Percentiles rank a stretch among this genome's conserved stretches.
These are phyloP conservation scores for Aurantiochytrium sp. DNA, from an alignment of 108 stramenopile genomes.

Conservation along the genomic window DNA sequence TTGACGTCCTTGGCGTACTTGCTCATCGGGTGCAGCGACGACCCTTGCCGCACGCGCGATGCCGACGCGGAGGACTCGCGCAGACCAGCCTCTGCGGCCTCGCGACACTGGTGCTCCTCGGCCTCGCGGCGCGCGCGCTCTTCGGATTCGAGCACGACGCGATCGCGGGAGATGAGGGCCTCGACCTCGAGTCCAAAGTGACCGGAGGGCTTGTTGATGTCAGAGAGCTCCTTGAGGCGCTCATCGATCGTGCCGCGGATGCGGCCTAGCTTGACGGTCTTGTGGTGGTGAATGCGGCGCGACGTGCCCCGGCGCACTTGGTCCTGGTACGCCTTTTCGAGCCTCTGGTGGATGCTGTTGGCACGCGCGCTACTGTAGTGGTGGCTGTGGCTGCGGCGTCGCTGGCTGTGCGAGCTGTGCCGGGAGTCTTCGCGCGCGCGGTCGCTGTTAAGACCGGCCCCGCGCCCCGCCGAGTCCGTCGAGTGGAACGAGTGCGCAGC, in stretches of 20 bases:
- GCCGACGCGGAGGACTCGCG: neutral
- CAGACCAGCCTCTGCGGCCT: too few species aligned
- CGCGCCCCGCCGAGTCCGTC: too few species aligned
- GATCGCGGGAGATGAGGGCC: neutral
- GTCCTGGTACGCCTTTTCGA: conserved; percentile 1
- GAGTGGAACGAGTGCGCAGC: neutral
- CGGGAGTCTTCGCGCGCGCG: neutral
- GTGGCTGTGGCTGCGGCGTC: neutral
- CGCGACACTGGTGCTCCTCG: too few species aligned
- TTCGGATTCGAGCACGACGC: neutral
- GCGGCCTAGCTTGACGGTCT: neutral
- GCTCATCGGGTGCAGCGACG: neutral
- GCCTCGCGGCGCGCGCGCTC: neutral
- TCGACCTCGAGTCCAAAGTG: neutral
- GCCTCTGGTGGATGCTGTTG: neutral
- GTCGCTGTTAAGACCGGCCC: neutral
- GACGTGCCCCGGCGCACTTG: conserved; percentile 1
- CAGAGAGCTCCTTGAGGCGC: conserved; percentile 21
- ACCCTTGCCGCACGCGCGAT: neutral
- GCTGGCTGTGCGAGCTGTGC: neutral
- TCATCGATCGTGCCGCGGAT: neutral
- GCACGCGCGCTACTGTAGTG: neutral
- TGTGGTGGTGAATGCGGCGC: neutral
- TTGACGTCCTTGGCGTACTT: conserved; percentile 9
- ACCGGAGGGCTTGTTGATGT: neutral